phyloP scores from a whole-genome alignment of 2,329 filamentous ascomycete genomes.

The Paracoccidioides lutzii region DNA sequence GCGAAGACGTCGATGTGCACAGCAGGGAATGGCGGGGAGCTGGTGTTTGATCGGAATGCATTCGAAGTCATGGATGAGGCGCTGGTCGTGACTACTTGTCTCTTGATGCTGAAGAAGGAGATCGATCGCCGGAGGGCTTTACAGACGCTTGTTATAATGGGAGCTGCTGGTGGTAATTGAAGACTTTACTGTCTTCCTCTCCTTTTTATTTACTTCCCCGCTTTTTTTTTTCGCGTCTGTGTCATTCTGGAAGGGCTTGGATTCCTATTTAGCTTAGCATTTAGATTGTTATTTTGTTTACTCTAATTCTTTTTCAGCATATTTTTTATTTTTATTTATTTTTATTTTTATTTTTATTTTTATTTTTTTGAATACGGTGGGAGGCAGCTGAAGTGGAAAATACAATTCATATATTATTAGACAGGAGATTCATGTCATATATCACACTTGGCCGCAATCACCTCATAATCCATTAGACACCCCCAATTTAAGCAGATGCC shows the following conservation, averaged over 20 bases:
- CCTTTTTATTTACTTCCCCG: no score
- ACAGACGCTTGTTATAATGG: conserved; percentile 33
- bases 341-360: background rate
- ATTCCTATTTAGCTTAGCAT: no score
- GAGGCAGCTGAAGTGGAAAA: background rate
- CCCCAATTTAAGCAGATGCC: background rate
- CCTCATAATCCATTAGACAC: background rate
- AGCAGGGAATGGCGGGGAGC: conserved; percentile 32
- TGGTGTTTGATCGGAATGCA: conserved; percentile 42
- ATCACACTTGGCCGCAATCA: background rate
- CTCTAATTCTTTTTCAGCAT: no score
- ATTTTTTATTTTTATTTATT: no score
- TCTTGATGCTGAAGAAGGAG: conserved; percentile 55
- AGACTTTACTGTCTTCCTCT: no score
- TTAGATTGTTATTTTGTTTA: no score
- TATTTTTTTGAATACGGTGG: background rate
- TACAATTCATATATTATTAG: background rate
- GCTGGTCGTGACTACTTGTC: conserved; percentile 43
- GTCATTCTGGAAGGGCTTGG: no score
- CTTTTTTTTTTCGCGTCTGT: background rate
- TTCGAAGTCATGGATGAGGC: conserved; percentile 28
- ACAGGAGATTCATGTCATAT: background rate
- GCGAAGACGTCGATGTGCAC: conserved; percentile 23
- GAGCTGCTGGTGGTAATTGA: background rate
- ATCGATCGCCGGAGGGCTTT: conserved; percentile 43